A percentile compares a stretch with the other conserved stretches of the same genome.
Evolutionary conservation across 164 flowering plant genomes (phyloP).

Genomic region (Litsea cubeba): DNA sequence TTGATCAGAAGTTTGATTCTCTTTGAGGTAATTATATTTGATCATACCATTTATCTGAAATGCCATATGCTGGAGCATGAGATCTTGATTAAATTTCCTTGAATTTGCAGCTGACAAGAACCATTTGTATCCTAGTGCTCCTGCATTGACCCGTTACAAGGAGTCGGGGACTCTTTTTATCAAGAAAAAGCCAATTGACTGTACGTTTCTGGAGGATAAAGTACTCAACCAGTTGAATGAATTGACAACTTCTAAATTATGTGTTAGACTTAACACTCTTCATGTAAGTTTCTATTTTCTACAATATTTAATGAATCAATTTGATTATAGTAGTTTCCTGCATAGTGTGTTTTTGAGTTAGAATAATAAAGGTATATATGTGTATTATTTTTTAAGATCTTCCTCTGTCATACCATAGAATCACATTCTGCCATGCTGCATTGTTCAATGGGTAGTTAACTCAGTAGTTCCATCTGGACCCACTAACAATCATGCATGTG

Average conservation of each 20-base stretch:
- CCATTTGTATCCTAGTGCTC: slow-evolving; percentile 52
- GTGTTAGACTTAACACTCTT: slow-evolving; percentile 71
- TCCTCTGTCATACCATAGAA: too few relatives aligned
- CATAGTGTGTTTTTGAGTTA: background rate
- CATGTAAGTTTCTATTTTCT: slow-evolving; percentile 39
- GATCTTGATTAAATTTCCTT: slow-evolving; percentile 4
- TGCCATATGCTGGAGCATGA: background rate
- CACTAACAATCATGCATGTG: too few relatives aligned
- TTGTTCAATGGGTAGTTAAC: too few relatives aligned
- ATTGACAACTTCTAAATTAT: slow-evolving; percentile 61
- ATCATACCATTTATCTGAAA: background rate
- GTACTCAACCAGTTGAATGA: slow-evolving; percentile 36
- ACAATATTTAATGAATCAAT: background rate
- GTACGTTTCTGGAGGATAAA: slow-evolving; percentile 34
- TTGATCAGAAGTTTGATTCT: too few relatives aligned
- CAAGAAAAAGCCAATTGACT: slow-evolving; percentile 50
- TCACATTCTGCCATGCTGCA: too few relatives aligned
- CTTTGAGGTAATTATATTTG: background rate
- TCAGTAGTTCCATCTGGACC: too few relatives aligned
- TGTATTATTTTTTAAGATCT: too few relatives aligned
- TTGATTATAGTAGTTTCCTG: slow-evolving; percentile 4
- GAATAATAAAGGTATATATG: background rate
- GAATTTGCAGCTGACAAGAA: slow-evolving; percentile 68
- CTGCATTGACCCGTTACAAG: slow-evolving; percentile 78
- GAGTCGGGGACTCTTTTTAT: slow-evolving; percentile 49